Base-by-base conservation (phyloP, 2,329 filamentous ascomycete species). In the Colletotrichum brevisporum region DNA sequence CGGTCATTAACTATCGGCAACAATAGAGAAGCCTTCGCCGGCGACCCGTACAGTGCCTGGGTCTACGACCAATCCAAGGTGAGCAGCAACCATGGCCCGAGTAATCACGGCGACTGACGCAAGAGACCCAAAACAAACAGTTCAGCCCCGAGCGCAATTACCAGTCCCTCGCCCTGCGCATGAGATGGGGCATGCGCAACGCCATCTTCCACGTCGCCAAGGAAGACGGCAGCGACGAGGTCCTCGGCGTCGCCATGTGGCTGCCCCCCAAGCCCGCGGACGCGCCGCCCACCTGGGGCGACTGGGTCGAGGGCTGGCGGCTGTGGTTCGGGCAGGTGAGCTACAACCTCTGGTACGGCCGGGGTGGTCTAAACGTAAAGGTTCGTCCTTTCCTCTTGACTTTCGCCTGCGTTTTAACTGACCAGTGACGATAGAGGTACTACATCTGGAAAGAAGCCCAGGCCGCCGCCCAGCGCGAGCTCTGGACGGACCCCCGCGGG, bases 231-330 rank as follows among this genome's bases (percentile, higher is more conserved):
- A 79, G 75, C 58, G 80, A 83, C 48, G 85, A 86, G 66, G 85
- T 93, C 43, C 84, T 93, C 31, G 92, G 92, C 10, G 89, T 92
- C 26, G 89, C 90, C 66, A 93, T 92, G 87, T 94, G 92, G 92
- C 82, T 92, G 61, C 85, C 85, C 1, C 91, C 91, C 0, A 83
- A 83, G 15, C 80, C 81, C 0, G 76, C 82, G 0, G 80, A 77
- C 5, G 75, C 84, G 54, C 82, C 85, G 16, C 80, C 86, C 52
- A 86, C 84, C 6, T 93, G 91, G 91, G 79, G 82, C 26, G 84
- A 89, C 56, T 92, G 89, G 85, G 76, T 87, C 2, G 88, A 91
- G 64, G 82, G 81, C 64, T 93, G 91, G 89, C 81, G 84, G n/a
- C 82, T 94, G 15, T 93, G 89, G 81, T 78, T 89, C 62, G 84